phyloP scores from a whole-genome alignment of 2,329 filamentous ascomycete genomes.

The Dothistroma pini region DNA sequence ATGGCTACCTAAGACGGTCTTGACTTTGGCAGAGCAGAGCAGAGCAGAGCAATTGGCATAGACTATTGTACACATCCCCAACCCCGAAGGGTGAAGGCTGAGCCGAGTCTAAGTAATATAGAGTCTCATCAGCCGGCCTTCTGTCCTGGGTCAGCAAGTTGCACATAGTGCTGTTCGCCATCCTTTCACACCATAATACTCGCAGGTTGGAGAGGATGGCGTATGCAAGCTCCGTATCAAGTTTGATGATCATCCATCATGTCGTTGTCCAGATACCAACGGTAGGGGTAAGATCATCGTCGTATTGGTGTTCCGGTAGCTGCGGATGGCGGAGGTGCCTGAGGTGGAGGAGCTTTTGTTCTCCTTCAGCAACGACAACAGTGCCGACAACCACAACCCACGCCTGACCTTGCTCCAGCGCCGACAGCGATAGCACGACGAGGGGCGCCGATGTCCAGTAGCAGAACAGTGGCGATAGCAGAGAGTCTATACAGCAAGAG shows the following conservation, averaged over 20 bases:
- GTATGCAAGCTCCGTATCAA: not conserved
- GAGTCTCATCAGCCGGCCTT: not conserved
- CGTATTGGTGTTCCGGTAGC: not conserved
- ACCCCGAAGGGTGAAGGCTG: not conserved
- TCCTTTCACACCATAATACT: not conserved
- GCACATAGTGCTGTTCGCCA: not conserved
- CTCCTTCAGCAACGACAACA: not conserved
- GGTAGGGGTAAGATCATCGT: not conserved
- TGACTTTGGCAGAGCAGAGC: not conserved
- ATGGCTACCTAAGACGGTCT: not conserved
- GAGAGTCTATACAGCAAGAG: not conserved
- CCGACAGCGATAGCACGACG: not conserved
- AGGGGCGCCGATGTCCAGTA: not conserved
- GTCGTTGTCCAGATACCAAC: not conserved
- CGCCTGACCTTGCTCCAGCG: not conserved
- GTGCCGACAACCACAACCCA: not conserved
- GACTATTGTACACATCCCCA: not conserved
- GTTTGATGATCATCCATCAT: not conserved
- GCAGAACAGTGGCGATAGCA: not conserved
- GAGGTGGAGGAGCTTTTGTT: not conserved
- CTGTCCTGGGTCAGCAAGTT: not conserved
- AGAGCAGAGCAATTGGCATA: not conserved
- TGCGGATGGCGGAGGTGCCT: not conserved
- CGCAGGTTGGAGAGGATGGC: not conserved
- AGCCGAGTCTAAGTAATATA: not conserved